These are phyloP conservation scores for Trypanosoma lewisi DNA, from an alignment of 208 protist genomes.

Conservation along the genomic window DNA sequence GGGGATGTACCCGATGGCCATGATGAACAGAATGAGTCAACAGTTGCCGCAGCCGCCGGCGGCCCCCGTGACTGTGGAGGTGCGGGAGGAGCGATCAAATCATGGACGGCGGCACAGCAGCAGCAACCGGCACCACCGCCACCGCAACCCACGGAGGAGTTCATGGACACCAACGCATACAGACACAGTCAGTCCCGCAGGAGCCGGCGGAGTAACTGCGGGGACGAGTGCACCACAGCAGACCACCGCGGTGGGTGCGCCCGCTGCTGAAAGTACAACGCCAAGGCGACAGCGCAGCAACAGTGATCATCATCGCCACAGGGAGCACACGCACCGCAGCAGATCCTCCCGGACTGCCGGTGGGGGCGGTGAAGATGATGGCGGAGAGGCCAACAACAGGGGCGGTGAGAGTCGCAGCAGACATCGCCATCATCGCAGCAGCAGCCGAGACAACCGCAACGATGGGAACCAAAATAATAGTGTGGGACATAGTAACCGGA, in stretches of 20 bases:
- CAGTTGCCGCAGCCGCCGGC: background rate
- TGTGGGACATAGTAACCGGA: background rate
- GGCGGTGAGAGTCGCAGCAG: slow-evolving; percentile 6
- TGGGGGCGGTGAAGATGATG: background rate
- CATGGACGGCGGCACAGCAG: background rate
- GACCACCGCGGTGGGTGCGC: background rate
- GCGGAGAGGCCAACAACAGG: background rate
- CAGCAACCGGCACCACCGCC: background rate
- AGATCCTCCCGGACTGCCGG: no score
- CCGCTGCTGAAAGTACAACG: background rate
- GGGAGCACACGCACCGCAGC: background rate
- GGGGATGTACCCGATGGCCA: slow-evolving; percentile 6
- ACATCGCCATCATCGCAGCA: slow-evolving; percentile 8
- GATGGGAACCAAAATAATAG: slow-evolving; percentile 16
- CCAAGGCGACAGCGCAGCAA: background rate
- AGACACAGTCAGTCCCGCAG: background rate
- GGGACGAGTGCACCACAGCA: background rate
- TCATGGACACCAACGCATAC: background rate
- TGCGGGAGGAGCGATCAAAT: background rate
- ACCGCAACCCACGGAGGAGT: background rate
- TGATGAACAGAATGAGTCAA: background rate
- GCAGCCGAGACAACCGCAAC: slow-evolving; percentile 28
- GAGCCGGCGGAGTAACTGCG: background rate
- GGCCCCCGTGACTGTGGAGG: background rate
- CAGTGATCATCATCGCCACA: background rate